Evolutionary conservation across 352 stramenopile species (phyloP).

Genomic region (Pythium aristosporum): DNA sequence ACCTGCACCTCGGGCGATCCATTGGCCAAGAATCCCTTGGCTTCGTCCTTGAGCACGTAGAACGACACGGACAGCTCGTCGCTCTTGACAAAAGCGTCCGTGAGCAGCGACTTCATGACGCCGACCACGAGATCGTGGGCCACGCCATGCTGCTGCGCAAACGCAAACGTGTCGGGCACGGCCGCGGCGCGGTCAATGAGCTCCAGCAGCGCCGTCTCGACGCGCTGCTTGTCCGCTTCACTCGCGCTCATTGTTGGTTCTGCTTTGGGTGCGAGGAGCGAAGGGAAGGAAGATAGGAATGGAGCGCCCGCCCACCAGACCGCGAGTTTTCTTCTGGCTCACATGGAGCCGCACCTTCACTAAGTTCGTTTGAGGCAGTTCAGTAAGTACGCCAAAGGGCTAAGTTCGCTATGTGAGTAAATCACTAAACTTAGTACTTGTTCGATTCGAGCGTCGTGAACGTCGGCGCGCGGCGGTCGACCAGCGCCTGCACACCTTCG

Average conservation of each 20-base stretch:
- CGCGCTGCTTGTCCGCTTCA: conserved; percentile 68
- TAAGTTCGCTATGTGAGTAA: not conserved
- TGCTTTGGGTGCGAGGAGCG: not conserved
- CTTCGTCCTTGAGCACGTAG: conserved; percentile 93
- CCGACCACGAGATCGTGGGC: conserved; percentile 94
- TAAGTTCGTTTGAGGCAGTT: conserved; percentile 8
- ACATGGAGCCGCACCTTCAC: not conserved
- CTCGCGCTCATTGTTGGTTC: conserved; percentile 34
- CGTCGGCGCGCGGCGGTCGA: conserved; percentile 50
- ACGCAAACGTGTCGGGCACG: conserved; percentile 85
- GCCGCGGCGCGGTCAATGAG: conserved; percentile 39
- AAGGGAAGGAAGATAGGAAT: not conserved
- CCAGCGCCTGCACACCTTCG: conserved; percentile 76
- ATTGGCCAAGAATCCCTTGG: conserved; percentile 59
- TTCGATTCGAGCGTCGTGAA: conserved; percentile 58
- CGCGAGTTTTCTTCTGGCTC: conserved; percentile 22
- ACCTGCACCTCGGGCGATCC: conserved; percentile 86
- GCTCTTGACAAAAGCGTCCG: conserved; percentile 90
- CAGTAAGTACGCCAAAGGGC: not conserved
- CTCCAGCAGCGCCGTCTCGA: conserved; percentile 69
- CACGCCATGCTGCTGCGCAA: conserved; percentile 66
- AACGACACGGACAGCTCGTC: conserved; percentile 84
- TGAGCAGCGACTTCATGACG: conserved; percentile 94
- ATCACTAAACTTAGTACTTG: conserved; percentile 21
- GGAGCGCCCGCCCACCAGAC: conserved; percentile 14